Evolutionary conservation across 805 yeast species (phyloP).

Genomic region (Saccharomycopsis amapae): DNA sequence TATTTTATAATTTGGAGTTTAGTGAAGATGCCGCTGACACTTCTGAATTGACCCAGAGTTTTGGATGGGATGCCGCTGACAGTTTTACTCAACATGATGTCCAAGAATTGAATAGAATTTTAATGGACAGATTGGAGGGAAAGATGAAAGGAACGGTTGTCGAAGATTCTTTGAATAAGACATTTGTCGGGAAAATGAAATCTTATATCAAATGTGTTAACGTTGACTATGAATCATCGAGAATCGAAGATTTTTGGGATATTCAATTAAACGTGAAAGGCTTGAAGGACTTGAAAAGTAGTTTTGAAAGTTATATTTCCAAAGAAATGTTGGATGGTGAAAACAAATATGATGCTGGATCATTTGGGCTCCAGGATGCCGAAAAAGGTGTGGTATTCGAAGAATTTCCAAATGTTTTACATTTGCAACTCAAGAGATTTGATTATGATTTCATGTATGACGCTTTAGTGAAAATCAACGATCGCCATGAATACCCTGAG

Average conservation of each 20-base stretch:
- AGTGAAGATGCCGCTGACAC: slow-evolving; percentile 78
- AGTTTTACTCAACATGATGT: slow-evolving; percentile 98
- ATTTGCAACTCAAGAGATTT: slow-evolving; percentile 86
- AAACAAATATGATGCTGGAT: slow-evolving; percentile 90
- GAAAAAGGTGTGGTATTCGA: slow-evolving; percentile 92
- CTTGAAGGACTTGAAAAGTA: slow-evolving; percentile 58
- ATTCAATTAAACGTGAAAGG: slow-evolving; percentile 91
- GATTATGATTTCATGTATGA: slow-evolving; percentile 91
- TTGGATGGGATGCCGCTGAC: slow-evolving; percentile 96
- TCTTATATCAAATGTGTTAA: slow-evolving; percentile 87
- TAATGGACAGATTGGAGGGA: slow-evolving; percentile 88
- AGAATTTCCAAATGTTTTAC: slow-evolving; percentile 86
- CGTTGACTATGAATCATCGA: slow-evolving; percentile 87
- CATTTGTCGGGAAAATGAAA: slow-evolving; percentile 96
- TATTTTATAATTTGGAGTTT: slow-evolving; percentile 72
- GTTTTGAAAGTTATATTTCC: slow-evolving; percentile 82
- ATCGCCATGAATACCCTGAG: slow-evolving; percentile 83
- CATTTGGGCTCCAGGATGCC: slow-evolving; percentile 69
- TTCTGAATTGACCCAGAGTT: slow-evolving; percentile 75
- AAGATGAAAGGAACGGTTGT: slow-evolving; percentile 86
- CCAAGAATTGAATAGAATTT: slow-evolving; percentile 88
- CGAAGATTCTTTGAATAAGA: slow-evolving; percentile 64
- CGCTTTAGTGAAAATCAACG: slow-evolving; percentile 84
- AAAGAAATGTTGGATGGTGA: slow-evolving; percentile 89
- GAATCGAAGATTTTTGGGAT: slow-evolving; percentile 97